Evolutionary conservation across 2,329 filamentous ascomycete genomes (phyloP), one percentile per base, ranked within the genome.

Genomic region (Hypomyces perniciosus): DNA sequence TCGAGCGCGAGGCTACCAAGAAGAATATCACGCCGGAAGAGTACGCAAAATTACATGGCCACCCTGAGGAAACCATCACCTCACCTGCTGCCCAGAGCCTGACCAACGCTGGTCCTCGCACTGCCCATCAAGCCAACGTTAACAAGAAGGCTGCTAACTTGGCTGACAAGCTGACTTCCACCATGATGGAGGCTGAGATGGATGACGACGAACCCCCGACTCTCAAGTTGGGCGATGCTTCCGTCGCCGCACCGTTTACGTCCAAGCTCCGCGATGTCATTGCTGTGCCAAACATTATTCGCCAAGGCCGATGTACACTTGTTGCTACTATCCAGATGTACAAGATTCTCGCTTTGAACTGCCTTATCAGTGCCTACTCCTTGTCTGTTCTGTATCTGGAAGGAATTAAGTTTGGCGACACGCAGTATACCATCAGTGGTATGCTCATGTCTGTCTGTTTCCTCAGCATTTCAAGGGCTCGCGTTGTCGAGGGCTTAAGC

Each of bases 391-490:
- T 99, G 52, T 99, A 99, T 65, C 81, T 99, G 1, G 92, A 97
- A 63, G 93, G 93, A 56, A 99, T 99, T 78, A 99, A 99, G 75
- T 99, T 99, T 66, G 91, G 93, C 51, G 93, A 99, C 66, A 90
- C 91, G 4, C 93, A 99, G 72, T 93, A 97, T 59, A 99, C 93
- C 12, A 97, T 99, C 63, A 96, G 90, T 61, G 93, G 93, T 61
- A 97, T 99, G 88, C 85, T 99, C 68, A 97, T 99, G 93, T 96
- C 91, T 62, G 93, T 99, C 46, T 99, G 93, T 74, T 99, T 99
- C 80, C 75, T 99, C 62, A 96, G 91, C 55, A 96, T 99, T 63
- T 97, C 93, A n/a, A 86, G 93, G 54, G 93, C 93, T 37, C 93
- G 90, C 75, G 89, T 93, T 30, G 93, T 99, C 47, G 93, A 99